Conservation (phyloP, 2,329 filamentous ascomycete species). For the Daldinia sp. region DNA sequence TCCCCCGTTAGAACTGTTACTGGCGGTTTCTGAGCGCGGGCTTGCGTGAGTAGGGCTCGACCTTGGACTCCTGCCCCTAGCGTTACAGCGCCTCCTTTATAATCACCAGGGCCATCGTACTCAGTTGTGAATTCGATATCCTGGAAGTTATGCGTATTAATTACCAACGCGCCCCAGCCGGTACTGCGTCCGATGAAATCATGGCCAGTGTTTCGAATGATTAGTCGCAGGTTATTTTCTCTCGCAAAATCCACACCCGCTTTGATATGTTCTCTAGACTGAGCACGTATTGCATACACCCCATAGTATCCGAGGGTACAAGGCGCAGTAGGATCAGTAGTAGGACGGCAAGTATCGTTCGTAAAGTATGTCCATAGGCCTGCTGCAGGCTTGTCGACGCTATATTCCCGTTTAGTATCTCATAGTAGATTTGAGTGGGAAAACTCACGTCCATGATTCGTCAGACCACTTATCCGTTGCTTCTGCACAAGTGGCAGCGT, state of each 20-base stretch:
- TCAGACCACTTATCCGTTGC: constrained; percentile 50
- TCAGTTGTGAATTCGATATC: constrained; percentile 57
- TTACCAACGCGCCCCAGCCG: constrained; percentile 67
- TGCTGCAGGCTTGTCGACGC: constrained; percentile 49
- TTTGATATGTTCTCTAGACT: constrained; percentile 49
- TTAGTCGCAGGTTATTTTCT: constrained; percentile 62
- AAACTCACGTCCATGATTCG: constrained; percentile 56
- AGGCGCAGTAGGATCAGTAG: constrained; percentile 49
- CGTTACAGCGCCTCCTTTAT: constrained; percentile 62
- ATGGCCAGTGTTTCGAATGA: constrained; percentile 69
- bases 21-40: constrained; percentile 54
- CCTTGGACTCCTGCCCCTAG: constrained; percentile 66
- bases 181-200: constrained; percentile 70
- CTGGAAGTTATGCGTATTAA: constrained; percentile 70
- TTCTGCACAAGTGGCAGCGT: constrained; percentile 53
- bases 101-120: constrained; percentile 53
- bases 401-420: constrained; percentile 30
- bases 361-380: constrained; percentile 59
- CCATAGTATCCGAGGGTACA: constrained; percentile 58
- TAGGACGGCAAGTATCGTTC: constrained; percentile 57
- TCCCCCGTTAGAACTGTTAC: constrained; percentile 65
- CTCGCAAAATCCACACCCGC: constrained; percentile 57
- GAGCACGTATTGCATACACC: constrained; percentile 52
- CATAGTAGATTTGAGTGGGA: not conserved
- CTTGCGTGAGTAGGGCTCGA: constrained; percentile 58